Evolutionary conservation across 495 filamentous ascomycete species (phyloP).

Genomic region (Xylaria venustula): DNA sequence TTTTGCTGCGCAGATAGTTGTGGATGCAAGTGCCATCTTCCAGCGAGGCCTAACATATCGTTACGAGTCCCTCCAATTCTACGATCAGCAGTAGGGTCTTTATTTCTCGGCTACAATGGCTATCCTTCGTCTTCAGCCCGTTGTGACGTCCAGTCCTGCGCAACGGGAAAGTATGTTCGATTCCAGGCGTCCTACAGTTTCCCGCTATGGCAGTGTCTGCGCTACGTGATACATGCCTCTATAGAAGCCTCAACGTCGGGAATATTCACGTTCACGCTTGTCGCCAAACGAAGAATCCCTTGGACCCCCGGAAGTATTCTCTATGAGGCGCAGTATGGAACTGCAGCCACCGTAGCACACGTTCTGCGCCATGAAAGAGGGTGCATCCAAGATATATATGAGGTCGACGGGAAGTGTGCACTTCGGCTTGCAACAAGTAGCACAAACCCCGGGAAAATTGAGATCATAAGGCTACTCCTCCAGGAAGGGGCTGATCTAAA

Average conservation of each 20-base stretch:
- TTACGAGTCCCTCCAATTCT: not conserved
- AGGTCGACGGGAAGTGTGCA: not conserved
- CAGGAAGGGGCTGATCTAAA: not conserved
- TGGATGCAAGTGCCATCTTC: not conserved
- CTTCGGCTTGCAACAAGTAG: not conserved
- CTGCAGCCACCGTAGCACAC: not conserved
- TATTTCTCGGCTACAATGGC: not conserved
- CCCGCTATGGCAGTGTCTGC: not conserved
- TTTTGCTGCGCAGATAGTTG: not conserved
- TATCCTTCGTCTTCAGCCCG: not conserved
- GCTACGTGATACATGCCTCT: not conserved
- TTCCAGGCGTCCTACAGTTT: not conserved
- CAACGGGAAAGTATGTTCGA: not conserved
- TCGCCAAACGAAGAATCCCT: not conserved
- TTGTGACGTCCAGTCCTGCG: not conserved
- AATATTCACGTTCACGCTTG: not conserved
- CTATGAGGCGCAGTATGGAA: not conserved
- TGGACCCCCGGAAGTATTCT: not conserved
- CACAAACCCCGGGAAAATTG: not conserved
- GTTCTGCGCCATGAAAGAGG: not conserved
- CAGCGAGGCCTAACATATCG: not conserved
- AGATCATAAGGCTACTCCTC: not conserved
- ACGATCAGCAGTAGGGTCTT: not conserved
- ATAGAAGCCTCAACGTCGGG: not conserved
- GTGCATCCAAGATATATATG: not conserved